Conservation (phyloP, 2,329 filamentous ascomycete genomes). For the Pseudogymnoascus sp. region DNA sequence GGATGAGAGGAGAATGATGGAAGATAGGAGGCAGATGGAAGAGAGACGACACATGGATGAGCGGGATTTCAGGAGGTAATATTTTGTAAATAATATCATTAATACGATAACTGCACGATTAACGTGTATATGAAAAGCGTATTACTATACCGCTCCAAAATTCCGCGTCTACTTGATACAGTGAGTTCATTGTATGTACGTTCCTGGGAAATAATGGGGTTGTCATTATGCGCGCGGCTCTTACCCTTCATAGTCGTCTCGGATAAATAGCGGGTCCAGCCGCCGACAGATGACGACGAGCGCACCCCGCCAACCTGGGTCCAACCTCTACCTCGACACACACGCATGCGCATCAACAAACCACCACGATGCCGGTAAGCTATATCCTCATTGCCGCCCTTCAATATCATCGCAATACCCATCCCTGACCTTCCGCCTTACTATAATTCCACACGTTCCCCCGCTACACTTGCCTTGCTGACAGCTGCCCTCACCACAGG, state of each 20-base stretch:
- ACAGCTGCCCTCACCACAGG: conserved; percentile 42
- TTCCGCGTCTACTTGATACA: neutral
- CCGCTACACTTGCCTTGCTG: neutral
- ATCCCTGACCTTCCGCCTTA: neutral
- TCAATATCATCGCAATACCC: neutral
- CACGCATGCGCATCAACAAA: conserved; percentile 8
- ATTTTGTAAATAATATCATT: conserved; percentile 7
- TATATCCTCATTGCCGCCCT: neutral
- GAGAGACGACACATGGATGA: neutral
- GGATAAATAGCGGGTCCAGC: conserved; percentile 8
- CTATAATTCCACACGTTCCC: neutral
- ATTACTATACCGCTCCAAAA: neutral
- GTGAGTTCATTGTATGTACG: too few relatives aligned
- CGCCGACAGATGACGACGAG: conserved; percentile 8
- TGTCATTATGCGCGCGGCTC: conserved; percentile 3
- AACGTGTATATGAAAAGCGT: conserved; percentile 6
- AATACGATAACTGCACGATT: conserved; percentile 1
- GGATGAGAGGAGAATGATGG: conserved; percentile 5
- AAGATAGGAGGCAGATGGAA: conserved; percentile 1
- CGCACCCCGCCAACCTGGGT: neutral
- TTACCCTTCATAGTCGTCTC: neutral
- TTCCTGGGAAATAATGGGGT: neutral
- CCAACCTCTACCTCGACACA: neutral
- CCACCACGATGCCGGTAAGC: conserved; percentile 6
- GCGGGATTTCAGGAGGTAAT: conserved; percentile 7